Evolutionary conservation across 768 basidiomycete genomes (phyloP), one percentile per base, ranked within the genome.

Genomic region (Leccinellum albellum): DNA sequence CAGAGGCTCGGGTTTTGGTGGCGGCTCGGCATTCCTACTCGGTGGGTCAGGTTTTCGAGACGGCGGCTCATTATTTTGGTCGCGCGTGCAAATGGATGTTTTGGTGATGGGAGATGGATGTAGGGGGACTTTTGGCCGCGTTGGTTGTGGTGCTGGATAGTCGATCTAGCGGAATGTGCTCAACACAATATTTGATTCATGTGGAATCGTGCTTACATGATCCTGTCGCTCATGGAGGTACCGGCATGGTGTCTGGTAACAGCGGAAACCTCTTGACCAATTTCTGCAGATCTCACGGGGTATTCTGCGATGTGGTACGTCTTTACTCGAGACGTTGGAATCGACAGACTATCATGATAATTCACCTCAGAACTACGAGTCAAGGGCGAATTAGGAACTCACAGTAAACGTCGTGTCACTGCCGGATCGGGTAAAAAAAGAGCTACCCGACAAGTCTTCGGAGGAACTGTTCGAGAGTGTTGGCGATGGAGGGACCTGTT

Each of bases 381-480:
- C 3, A 10, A 14, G 1, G 6, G 2, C 0, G n/a, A 8, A 47
- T 21, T 6, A 17, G 4, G 9, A 15, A 44, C 63, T 26, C 55
- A 68, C 67, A 9, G 63, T 68, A 44, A 56, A 61, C 2, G 68
- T 57, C 2, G 67, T 68, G 32, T 65, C 61, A 9, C 65, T 64
- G 8, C 65, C 60, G 7, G 33, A 45, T 3, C 12, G 26, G 9
- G 50, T 32, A 2, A 53, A 66, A 2, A 53, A 66, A 6, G 65
- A 67, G 0, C 31, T 29, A 0, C 61, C 57, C 3, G 58, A 70
- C 3, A 47, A 6, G 6, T 61, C 68, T 50, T 65, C 67, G 6
- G 67, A 67, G 3, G 63, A 63, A 42, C 58, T 63, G 0, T 15
- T 17, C 0, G 60, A 35, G 1, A 47, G 24, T 44, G 58, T 12